These are phyloP conservation scores for Aspergillus sclerotioniger DNA, from an alignment of 495 filamentous ascomycete genomes.

Conservation along the genomic window DNA sequence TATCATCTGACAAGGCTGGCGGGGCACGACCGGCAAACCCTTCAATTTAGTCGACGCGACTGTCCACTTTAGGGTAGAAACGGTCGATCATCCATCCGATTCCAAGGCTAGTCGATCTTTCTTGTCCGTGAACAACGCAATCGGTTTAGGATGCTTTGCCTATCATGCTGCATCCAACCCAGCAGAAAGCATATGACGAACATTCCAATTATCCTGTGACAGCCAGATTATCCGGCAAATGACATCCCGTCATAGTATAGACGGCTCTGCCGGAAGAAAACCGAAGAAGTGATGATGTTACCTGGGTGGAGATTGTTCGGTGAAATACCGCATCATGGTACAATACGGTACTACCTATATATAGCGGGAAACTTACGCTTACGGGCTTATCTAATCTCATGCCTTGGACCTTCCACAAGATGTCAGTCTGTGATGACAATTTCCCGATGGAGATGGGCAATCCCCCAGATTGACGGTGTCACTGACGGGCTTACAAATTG, in stretches of 20 bases:
- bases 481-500: neutral
- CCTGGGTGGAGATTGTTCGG: neutral
- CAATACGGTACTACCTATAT: too few species aligned
- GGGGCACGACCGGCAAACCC: constrained; percentile 13
- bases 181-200: neutral
- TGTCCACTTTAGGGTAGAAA: constrained; percentile 12
- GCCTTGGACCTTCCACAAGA: neutral
- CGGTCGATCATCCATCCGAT: constrained; percentile 15
- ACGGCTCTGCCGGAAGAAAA: neutral
- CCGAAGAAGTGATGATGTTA: neutral
- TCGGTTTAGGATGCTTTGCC: constrained; percentile 5
- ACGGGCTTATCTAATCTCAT: neutral
- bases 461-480: neutral
- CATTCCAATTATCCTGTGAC: neutral
- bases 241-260: neutral
- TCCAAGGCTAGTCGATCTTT: constrained; percentile 1
- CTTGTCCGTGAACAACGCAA: neutral
- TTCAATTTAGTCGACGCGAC: constrained; percentile 6
- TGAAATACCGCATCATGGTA: constrained; percentile 2
- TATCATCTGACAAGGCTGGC: constrained; percentile 25
- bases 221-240: neutral
- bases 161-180: constrained; percentile 4
- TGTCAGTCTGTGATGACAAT: neutral
- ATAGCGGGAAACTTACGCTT: neutral
- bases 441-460: neutral